Percentiles rank a stretch among this genome's conserved stretches.
Evolutionary conservation across 805 yeast genomes (phyloP).

Genomic region (Brettanomyces naardenensis): DNA sequence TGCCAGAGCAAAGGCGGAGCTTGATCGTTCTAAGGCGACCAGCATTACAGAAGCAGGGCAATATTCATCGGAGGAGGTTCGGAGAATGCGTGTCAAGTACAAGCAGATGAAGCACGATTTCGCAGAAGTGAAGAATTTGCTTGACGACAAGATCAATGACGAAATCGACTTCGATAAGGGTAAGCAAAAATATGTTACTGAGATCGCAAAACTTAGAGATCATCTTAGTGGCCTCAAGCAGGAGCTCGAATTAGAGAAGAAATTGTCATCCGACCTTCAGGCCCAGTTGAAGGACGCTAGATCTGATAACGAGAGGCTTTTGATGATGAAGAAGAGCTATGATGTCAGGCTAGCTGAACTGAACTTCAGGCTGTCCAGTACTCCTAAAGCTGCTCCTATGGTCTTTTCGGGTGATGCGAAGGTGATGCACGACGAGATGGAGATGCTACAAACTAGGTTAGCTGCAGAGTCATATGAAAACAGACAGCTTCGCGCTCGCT

Average conservation of each 20-base stretch:
- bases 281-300: constrained; percentile 22
- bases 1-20: constrained; percentile 3
- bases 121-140: constrained; percentile 31
- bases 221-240: constrained; percentile 20
- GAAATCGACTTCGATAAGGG: constrained; percentile 38
- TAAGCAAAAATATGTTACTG: constrained; percentile 34
- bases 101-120: constrained; percentile 39
- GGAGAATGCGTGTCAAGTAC: constrained; percentile 20
- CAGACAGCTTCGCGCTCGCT: constrained; percentile 37
- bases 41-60: constrained; percentile 20
- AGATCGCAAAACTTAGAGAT: constrained; percentile 29
- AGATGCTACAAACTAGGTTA: constrained; percentile 53
- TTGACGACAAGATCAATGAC: constrained; percentile 35
- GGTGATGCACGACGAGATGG: constrained; percentile 44
- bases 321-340: constrained; percentile 22
- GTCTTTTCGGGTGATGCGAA: constrained; percentile 7
- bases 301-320: constrained; percentile 26
- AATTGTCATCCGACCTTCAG: constrained; percentile 16
- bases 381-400: constrained; percentile 7
- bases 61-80: constrained; percentile 14
- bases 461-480: constrained; percentile 58
- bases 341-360: constrained; percentile 27
- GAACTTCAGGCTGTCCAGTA: constrained; percentile 22
- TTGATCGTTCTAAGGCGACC: constrained; percentile 1
- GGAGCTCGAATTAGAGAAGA: constrained; percentile 23